phyloP scores from a whole-genome alignment of 108 stramenopile species.

The Seminavis robusta region DNA sequence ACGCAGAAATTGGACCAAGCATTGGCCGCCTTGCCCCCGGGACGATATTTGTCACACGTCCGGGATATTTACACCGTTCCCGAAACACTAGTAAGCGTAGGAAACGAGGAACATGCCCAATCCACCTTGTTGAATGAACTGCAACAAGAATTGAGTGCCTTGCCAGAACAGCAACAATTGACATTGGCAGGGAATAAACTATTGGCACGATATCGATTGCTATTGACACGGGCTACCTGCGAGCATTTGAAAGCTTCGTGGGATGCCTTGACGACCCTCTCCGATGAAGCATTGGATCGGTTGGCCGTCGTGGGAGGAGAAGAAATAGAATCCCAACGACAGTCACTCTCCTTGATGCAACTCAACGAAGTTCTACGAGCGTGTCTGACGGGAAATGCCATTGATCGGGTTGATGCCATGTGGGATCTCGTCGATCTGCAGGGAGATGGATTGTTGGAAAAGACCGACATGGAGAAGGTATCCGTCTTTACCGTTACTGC shows the following conservation, averaged over 20 bases:
- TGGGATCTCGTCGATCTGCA: constrained; percentile 80
- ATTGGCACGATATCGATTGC: constrained; percentile 34
- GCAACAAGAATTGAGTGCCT: too few relatives aligned
- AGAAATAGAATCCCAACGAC: constrained; percentile 12
- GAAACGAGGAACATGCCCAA: too few relatives aligned
- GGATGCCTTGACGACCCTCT: constrained; percentile 50
- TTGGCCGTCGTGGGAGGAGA: constrained; percentile 50
- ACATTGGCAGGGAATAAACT: too few relatives aligned
- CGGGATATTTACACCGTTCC: constrained; percentile 45
- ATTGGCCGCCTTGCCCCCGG: constrained; percentile 11
- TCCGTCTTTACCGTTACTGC: constrained; percentile 53
- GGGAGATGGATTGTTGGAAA: constrained; percentile 75
- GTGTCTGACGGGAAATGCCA: constrained; percentile 34
- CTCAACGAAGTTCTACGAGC: constrained; percentile 40
- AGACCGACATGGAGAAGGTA: constrained; percentile 78
- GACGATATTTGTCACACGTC: constrained; percentile 22
- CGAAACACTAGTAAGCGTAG: not conserved
- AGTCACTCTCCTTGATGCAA: constrained; percentile 14
- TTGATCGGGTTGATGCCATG: constrained; percentile 55
- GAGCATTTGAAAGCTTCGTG: constrained; percentile 41
- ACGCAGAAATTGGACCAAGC: constrained; percentile 12
- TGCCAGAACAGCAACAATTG: too few relatives aligned
- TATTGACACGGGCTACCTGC: constrained; percentile 30
- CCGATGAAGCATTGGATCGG: constrained; percentile 79
- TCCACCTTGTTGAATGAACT: not conserved